Base-by-base conservation (phyloP, 495 filamentous ascomycete genomes). In the Hypomontagnella submonticulosa region DNA sequence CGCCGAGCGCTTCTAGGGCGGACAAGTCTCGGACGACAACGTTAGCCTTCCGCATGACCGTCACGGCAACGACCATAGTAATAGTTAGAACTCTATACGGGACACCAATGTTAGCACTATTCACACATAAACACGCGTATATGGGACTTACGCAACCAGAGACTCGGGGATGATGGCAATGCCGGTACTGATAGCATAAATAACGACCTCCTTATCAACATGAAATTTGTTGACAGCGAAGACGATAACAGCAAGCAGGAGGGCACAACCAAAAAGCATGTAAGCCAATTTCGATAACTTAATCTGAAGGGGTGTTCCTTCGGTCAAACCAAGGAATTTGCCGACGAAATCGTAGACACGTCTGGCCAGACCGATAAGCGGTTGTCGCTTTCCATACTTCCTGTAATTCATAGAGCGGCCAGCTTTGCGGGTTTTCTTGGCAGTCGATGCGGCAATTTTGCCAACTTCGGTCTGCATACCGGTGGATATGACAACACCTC, bases 381-480 rank as follows among this genome's bases (percentile, higher is more conserved):
- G 84, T 53, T 85, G 83, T 9, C 83, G 71, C 49, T 79, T 81
- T 46, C 87, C 85, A 61, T 86, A 81, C 67, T 91, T 84, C 66
- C 83, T 85, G 50, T 83, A 83, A 59, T 85, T 87, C 77, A 90
- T 84, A 9, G 84, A 87, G 9, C 85, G 80, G 16, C 81, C 83
- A n/a, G 83, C 73, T 63, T 89, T 89, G 57, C 85, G 78, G 27
- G 80, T 73, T 69, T 85, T 88, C 66, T 84, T 86, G 48, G 72
- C 69, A 51, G 87, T 84, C n/a, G 83, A 70, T 50, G 80, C 83
- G 8, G 91, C 91, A 71, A 95, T 95, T 71, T 86, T 92, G n/a
- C 91, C 91, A 43, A 96, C 89, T 74, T 93, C 90, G 0, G 91
- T 96, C 52, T 80, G 71, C 91, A 94, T 94, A 8, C 90, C 91